Conservation (phyloP, 176 grass and related monocot genomes). For the Oryza brachyantha region DNA sequence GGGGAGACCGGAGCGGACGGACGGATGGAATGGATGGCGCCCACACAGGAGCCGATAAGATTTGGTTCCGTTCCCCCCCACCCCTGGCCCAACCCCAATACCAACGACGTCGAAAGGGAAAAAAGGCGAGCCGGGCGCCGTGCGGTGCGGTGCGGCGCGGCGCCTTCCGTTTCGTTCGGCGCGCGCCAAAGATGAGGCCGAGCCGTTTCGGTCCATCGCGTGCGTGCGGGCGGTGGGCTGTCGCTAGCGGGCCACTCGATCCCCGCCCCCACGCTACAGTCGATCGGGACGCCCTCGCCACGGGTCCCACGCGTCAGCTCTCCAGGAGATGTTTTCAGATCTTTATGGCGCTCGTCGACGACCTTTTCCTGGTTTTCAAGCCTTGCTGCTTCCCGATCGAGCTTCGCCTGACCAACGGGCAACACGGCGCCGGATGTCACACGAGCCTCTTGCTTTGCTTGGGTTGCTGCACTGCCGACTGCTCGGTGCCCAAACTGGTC, state of each 20-base stretch:
- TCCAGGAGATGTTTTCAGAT: background rate
- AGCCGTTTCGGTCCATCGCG: too few relatives aligned
- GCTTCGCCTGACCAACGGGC: background rate
- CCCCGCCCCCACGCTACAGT: background rate
- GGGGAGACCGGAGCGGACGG: background rate
- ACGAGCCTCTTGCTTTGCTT: too few relatives aligned
- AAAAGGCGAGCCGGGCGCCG: background rate
- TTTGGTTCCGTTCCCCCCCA: constrained; percentile 27
- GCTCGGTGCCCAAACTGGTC: too few relatives aligned
- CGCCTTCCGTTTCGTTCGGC: background rate
- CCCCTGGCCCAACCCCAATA: constrained; percentile 10
- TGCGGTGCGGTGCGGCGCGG: background rate
- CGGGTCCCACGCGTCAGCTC: background rate
- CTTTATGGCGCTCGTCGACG: background rate
- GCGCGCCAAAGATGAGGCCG: too few relatives aligned
- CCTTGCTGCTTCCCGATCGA: background rate
- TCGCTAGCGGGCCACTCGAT: background rate
- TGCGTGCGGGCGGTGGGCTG: constrained; percentile 17
- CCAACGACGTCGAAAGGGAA: background rate
- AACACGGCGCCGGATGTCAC: background rate
- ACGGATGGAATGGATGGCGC: background rate
- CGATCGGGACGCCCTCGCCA: background rate
- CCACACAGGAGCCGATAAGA: constrained; percentile 23
- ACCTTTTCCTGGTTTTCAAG: background rate
- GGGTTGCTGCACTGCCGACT: too few relatives aligned